Percentiles rank a stretch among this genome's conserved stretches.
phyloP scores from a whole-genome alignment of 2,329 filamentous ascomycete genomes.

The Aspergillus japonicus region DNA sequence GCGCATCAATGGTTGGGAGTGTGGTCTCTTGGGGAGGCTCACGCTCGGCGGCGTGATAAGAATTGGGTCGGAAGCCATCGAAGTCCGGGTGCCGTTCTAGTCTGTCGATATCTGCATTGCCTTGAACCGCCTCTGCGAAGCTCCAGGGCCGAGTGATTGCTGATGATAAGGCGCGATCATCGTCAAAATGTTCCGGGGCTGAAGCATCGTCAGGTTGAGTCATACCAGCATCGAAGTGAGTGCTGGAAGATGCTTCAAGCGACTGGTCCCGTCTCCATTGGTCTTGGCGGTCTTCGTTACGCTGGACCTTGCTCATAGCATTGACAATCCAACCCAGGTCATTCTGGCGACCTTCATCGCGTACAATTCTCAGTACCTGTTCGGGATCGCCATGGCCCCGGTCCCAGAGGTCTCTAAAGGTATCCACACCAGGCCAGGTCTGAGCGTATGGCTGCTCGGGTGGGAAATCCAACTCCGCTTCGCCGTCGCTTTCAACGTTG shows the following conservation, averaged over 20 bases:
- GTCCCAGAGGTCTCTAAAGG: constrained; percentile 57
- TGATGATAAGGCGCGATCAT: background rate
- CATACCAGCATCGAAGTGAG: background rate
- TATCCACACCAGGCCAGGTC: constrained; percentile 38
- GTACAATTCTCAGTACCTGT: constrained; percentile 60
- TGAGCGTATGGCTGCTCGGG: constrained; percentile 11
- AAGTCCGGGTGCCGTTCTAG: background rate
- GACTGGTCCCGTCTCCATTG: constrained; percentile 4
- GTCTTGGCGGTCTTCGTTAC: constrained; percentile 5
- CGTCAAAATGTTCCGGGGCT: background rate
- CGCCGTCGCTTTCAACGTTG: constrained; percentile 10
- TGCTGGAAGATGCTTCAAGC: constrained; percentile 7
- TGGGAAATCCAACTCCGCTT: constrained; percentile 6
- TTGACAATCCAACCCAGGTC: constrained; percentile 61
- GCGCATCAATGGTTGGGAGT: background rate
- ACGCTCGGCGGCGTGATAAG: background rate
- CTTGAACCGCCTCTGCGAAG: background rate
- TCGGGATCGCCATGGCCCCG: constrained; percentile 60
- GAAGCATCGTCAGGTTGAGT: background rate
- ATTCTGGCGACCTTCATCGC: constrained; percentile 59
- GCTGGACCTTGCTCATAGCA: constrained; percentile 45
- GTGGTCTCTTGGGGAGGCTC: background rate
- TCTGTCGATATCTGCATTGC: background rate
- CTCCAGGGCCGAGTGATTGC: background rate
- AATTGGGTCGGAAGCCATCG: background rate